Percentiles rank a stretch among this genome's conserved stretches.
phyloP scores from a whole-genome alignment of 148 eudicot species.

The Rhododendron vialii region DNA sequence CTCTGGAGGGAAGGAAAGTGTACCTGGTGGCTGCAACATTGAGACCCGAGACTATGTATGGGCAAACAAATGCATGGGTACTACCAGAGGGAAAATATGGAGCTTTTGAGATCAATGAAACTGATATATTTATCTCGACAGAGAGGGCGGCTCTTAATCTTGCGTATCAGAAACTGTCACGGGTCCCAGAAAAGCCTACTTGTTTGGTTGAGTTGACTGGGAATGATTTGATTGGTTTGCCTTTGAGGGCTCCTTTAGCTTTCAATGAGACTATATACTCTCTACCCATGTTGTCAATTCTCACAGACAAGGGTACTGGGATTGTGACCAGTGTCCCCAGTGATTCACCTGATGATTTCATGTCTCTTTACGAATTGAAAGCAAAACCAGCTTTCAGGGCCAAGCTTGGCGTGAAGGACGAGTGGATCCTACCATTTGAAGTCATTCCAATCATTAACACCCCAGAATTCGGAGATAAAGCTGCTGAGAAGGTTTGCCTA shows the following conservation, averaged over 20 bases:
- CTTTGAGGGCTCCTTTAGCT: conserved; percentile 76
- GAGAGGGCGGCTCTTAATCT: conserved; percentile 77
- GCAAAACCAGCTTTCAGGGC: conserved; percentile 76
- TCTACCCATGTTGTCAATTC: conserved; percentile 81
- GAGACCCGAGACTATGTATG: conserved; percentile 94
- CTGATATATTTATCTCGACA: conserved; percentile 65
- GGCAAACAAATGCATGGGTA: conserved; percentile 95
- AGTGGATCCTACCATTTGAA: conserved; percentile 83
- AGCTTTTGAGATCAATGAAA: conserved; percentile 81
- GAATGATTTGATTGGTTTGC: conserved; percentile 78
- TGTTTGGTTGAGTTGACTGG: conserved; percentile 81
- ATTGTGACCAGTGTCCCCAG: conserved; percentile 94
- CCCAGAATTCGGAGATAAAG: conserved; percentile 82
- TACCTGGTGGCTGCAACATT: conserved; percentile 89
- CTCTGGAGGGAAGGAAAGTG: conserved; percentile 66
- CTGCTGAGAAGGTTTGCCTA: conserved; percentile 84
- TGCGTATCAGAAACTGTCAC: conserved; percentile 72
- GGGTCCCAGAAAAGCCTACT: conserved; percentile 65
- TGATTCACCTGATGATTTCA: conserved; percentile 91
- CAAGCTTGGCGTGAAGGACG: conserved; percentile 73
- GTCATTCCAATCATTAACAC: conserved; percentile 76
- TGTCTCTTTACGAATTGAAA: conserved; percentile 73
- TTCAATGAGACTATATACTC: conserved; percentile 62
- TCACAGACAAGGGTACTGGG: conserved; percentile 95
- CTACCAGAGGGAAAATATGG: conserved; percentile 88